These are phyloP conservation scores for Candida glaebosa DNA, from an alignment of 805 yeast genomes.

Conservation along the genomic window DNA sequence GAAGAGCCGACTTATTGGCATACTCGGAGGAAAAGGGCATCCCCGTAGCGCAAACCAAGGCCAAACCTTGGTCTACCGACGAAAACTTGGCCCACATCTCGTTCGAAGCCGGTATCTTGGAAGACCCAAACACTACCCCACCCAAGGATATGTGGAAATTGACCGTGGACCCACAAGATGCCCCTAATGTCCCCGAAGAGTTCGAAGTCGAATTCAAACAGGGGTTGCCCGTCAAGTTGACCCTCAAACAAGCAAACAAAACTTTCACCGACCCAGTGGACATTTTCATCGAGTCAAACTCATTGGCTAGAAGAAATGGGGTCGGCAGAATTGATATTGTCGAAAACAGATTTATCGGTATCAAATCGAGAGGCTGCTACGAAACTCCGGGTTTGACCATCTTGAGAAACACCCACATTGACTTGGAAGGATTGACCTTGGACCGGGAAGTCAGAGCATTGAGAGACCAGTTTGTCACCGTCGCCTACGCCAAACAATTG, in stretches of 20 bases:
- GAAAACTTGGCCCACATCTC: conserved; percentile 99
- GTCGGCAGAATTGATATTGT: conserved; percentile 99
- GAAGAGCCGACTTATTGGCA: conserved; percentile 93
- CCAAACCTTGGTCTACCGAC: conserved; percentile 99
- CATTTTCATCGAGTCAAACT: conserved; percentile 86
- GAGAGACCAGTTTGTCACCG: conserved; percentile 95
- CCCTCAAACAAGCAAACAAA: conserved; percentile 58
- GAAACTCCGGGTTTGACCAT: conserved; percentile 98
- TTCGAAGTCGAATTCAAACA: conserved; percentile 75
- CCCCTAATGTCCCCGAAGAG: conserved; percentile 91
- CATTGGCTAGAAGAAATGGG: conserved; percentile 97
- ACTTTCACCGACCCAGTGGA: conserved; percentile 84
- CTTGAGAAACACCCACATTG: conserved; percentile 91
- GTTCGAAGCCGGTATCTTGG: conserved; percentile 98
- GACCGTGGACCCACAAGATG: conserved; percentile 92
- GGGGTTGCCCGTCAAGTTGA: conserved; percentile 85
- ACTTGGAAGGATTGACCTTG: conserved; percentile 92
- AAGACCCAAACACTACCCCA: conserved; percentile 97
- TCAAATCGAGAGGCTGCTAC: conserved; percentile 98
- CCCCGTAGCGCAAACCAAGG: conserved; percentile 95
- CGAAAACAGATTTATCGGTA: conserved; percentile 98
- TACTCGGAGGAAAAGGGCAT: conserved; percentile 91
- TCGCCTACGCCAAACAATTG: conserved; percentile 81
- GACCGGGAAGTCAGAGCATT: conserved; percentile 97
- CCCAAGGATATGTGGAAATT: conserved; percentile 99